phyloP scores from a whole-genome alignment of 805 yeast species.

The Monosporozyma servazzii region DNA sequence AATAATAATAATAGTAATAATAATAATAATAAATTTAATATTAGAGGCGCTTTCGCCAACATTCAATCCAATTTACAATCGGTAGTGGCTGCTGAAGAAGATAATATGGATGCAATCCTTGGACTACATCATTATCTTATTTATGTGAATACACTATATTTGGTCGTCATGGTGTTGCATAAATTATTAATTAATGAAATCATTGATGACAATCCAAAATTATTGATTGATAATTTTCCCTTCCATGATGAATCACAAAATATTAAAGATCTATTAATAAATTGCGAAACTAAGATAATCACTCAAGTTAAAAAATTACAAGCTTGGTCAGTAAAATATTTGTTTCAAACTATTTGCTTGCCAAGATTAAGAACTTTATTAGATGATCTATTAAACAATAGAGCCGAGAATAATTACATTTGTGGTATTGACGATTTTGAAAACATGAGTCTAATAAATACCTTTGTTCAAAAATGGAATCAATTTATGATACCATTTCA shows the following conservation, averaged over 20 bases:
- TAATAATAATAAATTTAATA: constrained; percentile 17
- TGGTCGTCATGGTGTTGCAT: constrained; percentile 49
- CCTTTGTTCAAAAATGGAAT: constrained; percentile 59
- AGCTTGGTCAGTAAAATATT: constrained; percentile 34
- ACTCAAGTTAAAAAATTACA: constrained; percentile 27
- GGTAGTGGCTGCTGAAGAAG: constrained; percentile 26
- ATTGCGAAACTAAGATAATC: constrained; percentile 17
- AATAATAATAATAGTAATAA: not conserved
- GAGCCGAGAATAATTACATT: constrained; percentile 18
- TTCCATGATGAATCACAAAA: constrained; percentile 30
- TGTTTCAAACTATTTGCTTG: constrained; percentile 32
- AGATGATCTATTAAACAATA: constrained; percentile 33
- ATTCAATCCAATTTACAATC: constrained; percentile 29
- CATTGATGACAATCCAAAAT: constrained; percentile 23
- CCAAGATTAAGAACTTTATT: constrained; percentile 36
- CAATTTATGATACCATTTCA: constrained; percentile 54
- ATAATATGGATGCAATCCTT: constrained; percentile 21
- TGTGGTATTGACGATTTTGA: constrained; percentile 30
- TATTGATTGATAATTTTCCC: constrained; percentile 31
- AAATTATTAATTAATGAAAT: constrained; percentile 37
- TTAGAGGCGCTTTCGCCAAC: constrained; percentile 32
- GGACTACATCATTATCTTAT: constrained; percentile 53
- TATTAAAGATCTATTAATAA: constrained; percentile 21
- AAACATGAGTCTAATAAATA: constrained; percentile 31
- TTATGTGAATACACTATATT: constrained; percentile 62